Evolutionary conservation across 805 yeast species (phyloP), one percentile per base, ranked within the genome.

Genomic region (Ogataea siamensis): DNA sequence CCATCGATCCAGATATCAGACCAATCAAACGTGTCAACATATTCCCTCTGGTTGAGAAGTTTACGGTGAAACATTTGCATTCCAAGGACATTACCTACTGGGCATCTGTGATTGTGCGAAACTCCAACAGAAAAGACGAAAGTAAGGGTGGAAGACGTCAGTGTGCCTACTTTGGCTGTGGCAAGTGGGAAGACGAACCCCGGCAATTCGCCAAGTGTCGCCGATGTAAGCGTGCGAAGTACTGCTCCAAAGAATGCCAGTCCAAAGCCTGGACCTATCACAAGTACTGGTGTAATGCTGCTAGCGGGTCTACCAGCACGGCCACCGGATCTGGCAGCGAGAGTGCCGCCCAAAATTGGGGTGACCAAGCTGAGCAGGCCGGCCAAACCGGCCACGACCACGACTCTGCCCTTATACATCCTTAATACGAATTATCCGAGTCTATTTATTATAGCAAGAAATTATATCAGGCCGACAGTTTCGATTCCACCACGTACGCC

Each of bases 101-200:
- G 99, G 87, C 97, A 2, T 93, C 96, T 3, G 95, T 91, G n/a
- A 87, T 89, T 26, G 93, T 93, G 89, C 72, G 98, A 39, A 93
- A 93, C 60, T 88, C 96, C 1, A 91, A 96, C 58, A 75, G 97
- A 40, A 80, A 89, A 54, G 93, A 91, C 58, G 97, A 89, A 55
- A 60, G 73, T 28, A 74, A 83, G 41, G 91, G 91, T 12, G 96
- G 97, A 1, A 83, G 91, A 20, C 73, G 98, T 37, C 98, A 93
- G 63, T 91, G 99, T 62, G 96, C 97, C 1, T 83, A 82, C 58
- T 84, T 88, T 50, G 83, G 79, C 18, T 91, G 99, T 64, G 97
- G 97, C 8, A 80, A 74, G 56, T 91, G 98, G 98, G 99, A 91
- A 62, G 76, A 74, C 32, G 79, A 66, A 45, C 96, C 96, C 6